phyloP scores from a whole-genome alignment of 805 yeast species.

The Lipomyces orientalis region DNA sequence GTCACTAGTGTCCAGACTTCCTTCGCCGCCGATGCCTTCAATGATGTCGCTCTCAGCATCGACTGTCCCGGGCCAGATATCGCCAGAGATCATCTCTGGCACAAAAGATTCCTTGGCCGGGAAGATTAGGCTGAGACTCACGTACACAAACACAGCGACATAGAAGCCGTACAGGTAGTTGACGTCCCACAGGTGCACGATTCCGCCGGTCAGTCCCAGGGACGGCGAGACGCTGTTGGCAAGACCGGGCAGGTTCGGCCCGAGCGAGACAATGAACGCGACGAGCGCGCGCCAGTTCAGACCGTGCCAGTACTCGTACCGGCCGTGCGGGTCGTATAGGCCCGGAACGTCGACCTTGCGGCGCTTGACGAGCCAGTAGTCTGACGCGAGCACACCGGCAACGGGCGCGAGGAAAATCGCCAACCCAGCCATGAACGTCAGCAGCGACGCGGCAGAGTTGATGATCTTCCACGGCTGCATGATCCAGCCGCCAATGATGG shows the following conservation, averaged over 20 bases:
- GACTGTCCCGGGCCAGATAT: slow-evolving; percentile 1
- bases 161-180: slow-evolving; percentile 40
- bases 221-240: slow-evolving; percentile 36
- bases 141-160: slow-evolving; percentile 32
- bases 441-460: slow-evolving; percentile 34
- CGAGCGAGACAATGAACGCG: slow-evolving; percentile 42
- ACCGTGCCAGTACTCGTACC: slow-evolving; percentile 55
- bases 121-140: slow-evolving; percentile 27
- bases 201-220: slow-evolving; percentile 33
- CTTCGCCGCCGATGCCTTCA: not conserved
- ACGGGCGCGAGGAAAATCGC: slow-evolving; percentile 38
- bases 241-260: slow-evolving; percentile 41
- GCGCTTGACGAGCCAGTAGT: slow-evolving; percentile 35
- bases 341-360: slow-evolving; percentile 35
- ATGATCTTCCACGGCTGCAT: slow-evolving; percentile 39
- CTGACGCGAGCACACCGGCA: slow-evolving; percentile 34
- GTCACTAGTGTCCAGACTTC: not conserved
- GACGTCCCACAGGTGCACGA: slow-evolving; percentile 40
- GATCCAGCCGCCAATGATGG: slow-evolving; percentile 38
- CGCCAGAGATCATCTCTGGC: slow-evolving; percentile 24
- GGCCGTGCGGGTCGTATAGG: slow-evolving; percentile 43
- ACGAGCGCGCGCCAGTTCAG: slow-evolving; percentile 52
- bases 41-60: slow-evolving; percentile 1
- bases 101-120: slow-evolving; percentile 32
- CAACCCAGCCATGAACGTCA: slow-evolving; percentile 36